These are phyloP conservation scores for Salix koriyanagi DNA, from an alignment of 345 rosid genomes.

Conservation along the genomic window DNA sequence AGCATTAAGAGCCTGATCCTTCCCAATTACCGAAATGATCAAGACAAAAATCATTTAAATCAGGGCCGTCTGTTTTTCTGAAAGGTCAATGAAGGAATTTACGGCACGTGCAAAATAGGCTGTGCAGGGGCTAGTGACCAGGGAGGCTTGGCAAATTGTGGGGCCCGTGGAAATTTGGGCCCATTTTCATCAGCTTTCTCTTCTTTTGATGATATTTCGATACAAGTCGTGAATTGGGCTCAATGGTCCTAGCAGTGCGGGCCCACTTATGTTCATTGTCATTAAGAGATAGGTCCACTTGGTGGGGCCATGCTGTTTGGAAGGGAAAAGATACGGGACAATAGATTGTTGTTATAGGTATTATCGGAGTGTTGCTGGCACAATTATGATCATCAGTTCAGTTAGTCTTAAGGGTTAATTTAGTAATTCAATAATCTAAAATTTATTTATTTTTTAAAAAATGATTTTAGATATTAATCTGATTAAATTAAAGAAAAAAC, in stretches of 20 bases:
- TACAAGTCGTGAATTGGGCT: not conserved
- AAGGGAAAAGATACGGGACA: no score
- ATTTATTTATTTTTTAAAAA: no score
- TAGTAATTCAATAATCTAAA: no score
- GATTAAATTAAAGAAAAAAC: no score
- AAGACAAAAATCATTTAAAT: not conserved
- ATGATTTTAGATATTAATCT: no score
- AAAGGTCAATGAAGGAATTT: not conserved
- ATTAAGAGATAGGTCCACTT: not conserved
- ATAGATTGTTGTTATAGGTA: no score
- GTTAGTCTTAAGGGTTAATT: no score
- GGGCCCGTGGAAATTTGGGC: not conserved
- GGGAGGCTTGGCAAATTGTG: not conserved
- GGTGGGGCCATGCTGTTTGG: no score
- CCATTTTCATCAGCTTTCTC: slow-evolving; percentile 6
- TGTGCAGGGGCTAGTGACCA: not conserved
- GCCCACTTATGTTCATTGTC: not conserved
- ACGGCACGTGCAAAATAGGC: not conserved
- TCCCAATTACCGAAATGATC: not conserved
- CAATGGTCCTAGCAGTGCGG: not conserved
- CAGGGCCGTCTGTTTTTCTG: not conserved
- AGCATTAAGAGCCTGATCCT: not conserved
- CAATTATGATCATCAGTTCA: no score
- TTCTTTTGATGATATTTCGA: not conserved
- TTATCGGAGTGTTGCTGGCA: no score